A percentile compares a stretch with the other conserved stretches of the same genome.
Evolutionary conservation across 1,284 basidiomycete genomes (phyloP).

Genomic region (Austroboletus novae-zelandiae): DNA sequence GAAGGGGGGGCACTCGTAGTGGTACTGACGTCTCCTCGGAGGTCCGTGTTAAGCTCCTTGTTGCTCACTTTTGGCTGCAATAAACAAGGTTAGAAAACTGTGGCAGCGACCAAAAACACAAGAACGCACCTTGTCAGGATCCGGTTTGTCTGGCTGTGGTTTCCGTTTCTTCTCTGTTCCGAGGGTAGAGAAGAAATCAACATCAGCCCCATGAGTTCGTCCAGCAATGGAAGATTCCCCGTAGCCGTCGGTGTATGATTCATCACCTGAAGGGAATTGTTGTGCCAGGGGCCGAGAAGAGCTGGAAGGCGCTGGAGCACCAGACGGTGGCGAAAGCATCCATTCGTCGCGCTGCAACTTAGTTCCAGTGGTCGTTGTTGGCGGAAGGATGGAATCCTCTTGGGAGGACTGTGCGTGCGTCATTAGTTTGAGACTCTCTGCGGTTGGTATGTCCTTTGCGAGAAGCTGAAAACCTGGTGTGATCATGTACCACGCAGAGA

Average conservation of each 20-base stretch:
- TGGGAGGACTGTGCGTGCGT: conserved; percentile 50
- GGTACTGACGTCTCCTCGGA: conserved; percentile 55
- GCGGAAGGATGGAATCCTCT: conserved; percentile 46
- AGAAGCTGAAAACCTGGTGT: conserved; percentile 45
- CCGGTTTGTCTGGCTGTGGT: conserved; percentile 58
- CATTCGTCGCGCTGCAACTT: conserved; percentile 77
- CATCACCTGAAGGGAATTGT: conserved; percentile 38
- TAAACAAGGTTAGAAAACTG: conserved; percentile 1
- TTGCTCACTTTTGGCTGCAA: conserved; percentile 59
- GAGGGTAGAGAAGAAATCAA: conserved; percentile 85
- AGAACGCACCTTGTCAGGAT: conserved; percentile 67
- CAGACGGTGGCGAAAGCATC: conserved; percentile 70
- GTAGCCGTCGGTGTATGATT: conserved; percentile 68
- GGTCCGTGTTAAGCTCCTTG: conserved; percentile 79
- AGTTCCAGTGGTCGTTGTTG: conserved; percentile 42
- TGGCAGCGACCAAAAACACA: neutral
- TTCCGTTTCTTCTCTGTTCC: conserved; percentile 76
- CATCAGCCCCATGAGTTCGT: conserved; percentile 50
- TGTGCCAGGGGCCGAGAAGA: conserved; percentile 22
- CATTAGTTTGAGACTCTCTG: conserved; percentile 67
- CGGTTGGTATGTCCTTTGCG: conserved; percentile 74
- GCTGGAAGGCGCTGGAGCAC: conserved; percentile 24
- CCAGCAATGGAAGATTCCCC: conserved; percentile 53
- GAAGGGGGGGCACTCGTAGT: conserved; percentile 54
- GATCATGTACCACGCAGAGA: conserved; percentile 1